Evolutionary conservation across 2,329 filamentous ascomycete species (phyloP), one percentile per base, ranked within the genome.

Genomic region (Cercospora sesami): DNA sequence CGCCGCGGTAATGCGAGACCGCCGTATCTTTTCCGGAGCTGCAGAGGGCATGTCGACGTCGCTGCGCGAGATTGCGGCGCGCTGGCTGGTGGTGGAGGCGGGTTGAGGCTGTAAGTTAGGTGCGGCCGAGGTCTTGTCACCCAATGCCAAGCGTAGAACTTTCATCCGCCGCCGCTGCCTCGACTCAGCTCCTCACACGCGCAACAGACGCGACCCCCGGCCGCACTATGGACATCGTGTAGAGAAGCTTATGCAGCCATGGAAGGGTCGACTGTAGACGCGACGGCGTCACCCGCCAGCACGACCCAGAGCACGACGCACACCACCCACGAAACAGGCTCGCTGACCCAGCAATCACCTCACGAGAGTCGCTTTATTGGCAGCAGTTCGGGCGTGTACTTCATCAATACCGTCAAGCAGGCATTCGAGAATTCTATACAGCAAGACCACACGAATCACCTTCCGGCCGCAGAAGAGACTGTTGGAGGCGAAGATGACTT

Each of bases 301-400:
- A 64, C 62, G 16, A 45, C 62, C 8, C 62, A 64, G n/a, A 64
- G 62, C 31, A 36, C 55, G 16, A 21, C 14, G 8, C 55, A 59
- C 28, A 59, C 55, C 8, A 73, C 68, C 31, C 70, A 71, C 30
- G 70, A 73, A 62, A 73, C 67, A 1, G 71, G 71, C n/a, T 69
- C 66, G 23, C 58, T 72, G 39, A 72, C 69, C 12, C 67, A 69
- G 61, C 65, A 66, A 23, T 69, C 69, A 2, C 69, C 65, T 3
- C 67, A 70, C 51, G 71, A 71, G 55, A 67, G 68, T 53, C 69
- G 71, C 18, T 86, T 85, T 72, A 82, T 86, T 31, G 84, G 84
- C 28, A 84, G 82, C 71, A 83, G 83, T 12, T 84, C 81, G 48
- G 84, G 84, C 3, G 82, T 86, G 55, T 86, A 82, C 75, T 86